Evolutionary conservation across 306 rosid genomes (phyloP).

Genomic region (Abrus precatorius): DNA sequence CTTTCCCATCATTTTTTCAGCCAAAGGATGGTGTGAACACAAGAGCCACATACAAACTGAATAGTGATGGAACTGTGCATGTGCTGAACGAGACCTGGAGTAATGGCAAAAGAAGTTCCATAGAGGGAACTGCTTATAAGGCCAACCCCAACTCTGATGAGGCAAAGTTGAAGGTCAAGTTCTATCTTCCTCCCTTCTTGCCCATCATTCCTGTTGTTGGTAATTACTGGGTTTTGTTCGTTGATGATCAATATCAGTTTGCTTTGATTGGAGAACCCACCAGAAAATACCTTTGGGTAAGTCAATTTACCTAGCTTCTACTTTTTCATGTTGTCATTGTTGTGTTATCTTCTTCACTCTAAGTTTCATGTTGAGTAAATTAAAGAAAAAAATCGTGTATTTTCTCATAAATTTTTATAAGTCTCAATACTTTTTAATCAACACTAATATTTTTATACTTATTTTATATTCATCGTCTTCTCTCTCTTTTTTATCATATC

Average conservation of each 20-base stretch:
- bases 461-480: too few relatives aligned
- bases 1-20: conserved; percentile 77
- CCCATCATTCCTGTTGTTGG: conserved; percentile 88
- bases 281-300: conserved; percentile 86
- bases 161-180: conserved; percentile 89
- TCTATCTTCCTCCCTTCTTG: conserved; percentile 82
- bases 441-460: too few relatives aligned
- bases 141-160: conserved; percentile 75
- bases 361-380: too few relatives aligned
- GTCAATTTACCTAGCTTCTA: background rate
- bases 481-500: too few relatives aligned
- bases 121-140: conserved; percentile 81
- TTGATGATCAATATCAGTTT: conserved; percentile 74
- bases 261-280: conserved; percentile 83
- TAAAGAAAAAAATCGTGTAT: too few relatives aligned
- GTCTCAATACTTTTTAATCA: too few relatives aligned
- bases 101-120: conserved; percentile 61
- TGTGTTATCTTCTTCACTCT: too few relatives aligned
- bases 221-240: conserved; percentile 82
- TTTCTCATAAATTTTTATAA: too few relatives aligned
- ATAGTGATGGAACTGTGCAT: conserved; percentile 62
- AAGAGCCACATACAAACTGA: conserved; percentile 86
- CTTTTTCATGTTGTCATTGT: background rate
- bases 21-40: conserved; percentile 77
- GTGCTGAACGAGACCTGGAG: conserved; percentile 92